These are phyloP conservation scores for Berberis vulgaris DNA, from an alignment of 164 flowering plant species.

Conservation along the genomic window DNA sequence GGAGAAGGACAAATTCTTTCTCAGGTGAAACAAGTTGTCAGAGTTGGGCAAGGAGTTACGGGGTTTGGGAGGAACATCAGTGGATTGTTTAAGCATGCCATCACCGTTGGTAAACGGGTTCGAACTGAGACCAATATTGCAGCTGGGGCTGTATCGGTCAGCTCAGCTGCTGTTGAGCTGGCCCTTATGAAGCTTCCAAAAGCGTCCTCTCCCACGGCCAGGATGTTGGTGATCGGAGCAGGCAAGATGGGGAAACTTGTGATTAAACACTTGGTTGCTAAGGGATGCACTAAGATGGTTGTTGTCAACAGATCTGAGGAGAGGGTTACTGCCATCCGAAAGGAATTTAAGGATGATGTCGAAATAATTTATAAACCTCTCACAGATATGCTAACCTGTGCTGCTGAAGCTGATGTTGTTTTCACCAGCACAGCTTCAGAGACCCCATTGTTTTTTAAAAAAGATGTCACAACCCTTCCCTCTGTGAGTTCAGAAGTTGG, in stretches of 20 bases:
- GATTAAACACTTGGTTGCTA: conserved; percentile 89
- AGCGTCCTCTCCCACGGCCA: conserved; percentile 47
- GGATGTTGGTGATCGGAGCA: conserved; percentile 87
- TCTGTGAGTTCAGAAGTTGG: conserved; percentile 47
- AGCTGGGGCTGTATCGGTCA: conserved; percentile 93
- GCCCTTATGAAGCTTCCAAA: conserved; percentile 88
- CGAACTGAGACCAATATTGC: conserved; percentile 88
- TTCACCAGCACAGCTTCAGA: conserved; percentile 97
- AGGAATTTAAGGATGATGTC: conserved; percentile 62
- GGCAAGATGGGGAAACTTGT: conserved; percentile 99
- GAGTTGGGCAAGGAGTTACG: conserved; percentile 75
- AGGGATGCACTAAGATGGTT: conserved; percentile 86
- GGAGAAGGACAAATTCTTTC: conserved; percentile 98
- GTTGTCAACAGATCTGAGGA: conserved; percentile 87
- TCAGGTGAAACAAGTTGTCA: conserved; percentile 94
- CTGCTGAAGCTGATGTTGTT: conserved; percentile 83
- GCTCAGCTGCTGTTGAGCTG: conserved; percentile 96
- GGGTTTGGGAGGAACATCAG: conserved; percentile 91
- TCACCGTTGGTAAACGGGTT: conserved; percentile 88
- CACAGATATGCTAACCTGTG: conserved; percentile 58
- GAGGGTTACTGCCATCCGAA: conserved; percentile 67
- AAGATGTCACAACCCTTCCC: conserved; percentile 54
- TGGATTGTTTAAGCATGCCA: conserved; percentile 87
- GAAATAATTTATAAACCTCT: conserved; percentile 84
- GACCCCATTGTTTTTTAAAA: conserved; percentile 61